Evolutionary conservation across 1,139 yeast genomes (phyloP), one percentile per base, ranked within the genome.

Genomic region (Blastobotrys proliferans): DNA sequence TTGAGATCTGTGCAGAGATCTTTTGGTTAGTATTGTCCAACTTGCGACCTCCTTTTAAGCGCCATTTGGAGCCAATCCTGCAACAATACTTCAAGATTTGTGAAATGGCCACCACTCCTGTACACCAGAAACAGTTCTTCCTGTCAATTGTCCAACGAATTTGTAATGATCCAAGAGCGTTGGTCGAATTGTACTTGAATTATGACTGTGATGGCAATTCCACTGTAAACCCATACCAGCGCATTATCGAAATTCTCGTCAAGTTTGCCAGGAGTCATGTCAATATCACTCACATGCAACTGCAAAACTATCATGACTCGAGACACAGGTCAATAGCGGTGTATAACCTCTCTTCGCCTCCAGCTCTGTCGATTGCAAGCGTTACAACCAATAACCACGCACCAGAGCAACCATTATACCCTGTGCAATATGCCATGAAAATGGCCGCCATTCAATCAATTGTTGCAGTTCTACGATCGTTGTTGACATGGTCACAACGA

Each of bases 71-170:
- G 1, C 95, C 94, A 0, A 86, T 94, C 58, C 77, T 92, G 69
- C 85, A 83, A 44, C 97, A 92, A 59, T 94, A 92, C 63, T 84
- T 92, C 66, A 97, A 97, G 3, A 87, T 94, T 35, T 77, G 94
- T 40, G 97, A 92, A 58, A 78, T 92, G 82, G 84, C 81, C 57
- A 80, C 95, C 1, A 85, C 97, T 1, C 87, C 97, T 0, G 69
- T 88, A 8, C 97, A 92, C 60, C 98, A 92, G 64, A 90, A 92
- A 63, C 76, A 94, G 57, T 90, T 87, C 55, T 76, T 92, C 51
- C 70, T 94, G 51, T 78, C 84, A 10, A 75, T 92, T 17, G 73
- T 94, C 25, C 84, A 85, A 55, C 74, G 94, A 51, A 66, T 92
- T 35, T 84, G 95, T 60, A 80, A 80, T 51, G 96, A 92, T 62